Percentiles rank a stretch among this genome's conserved stretches.
Evolutionary conservation across 495 filamentous ascomycete genomes (phyloP).

Genomic region (Hypomontagnella monticulosa): DNA sequence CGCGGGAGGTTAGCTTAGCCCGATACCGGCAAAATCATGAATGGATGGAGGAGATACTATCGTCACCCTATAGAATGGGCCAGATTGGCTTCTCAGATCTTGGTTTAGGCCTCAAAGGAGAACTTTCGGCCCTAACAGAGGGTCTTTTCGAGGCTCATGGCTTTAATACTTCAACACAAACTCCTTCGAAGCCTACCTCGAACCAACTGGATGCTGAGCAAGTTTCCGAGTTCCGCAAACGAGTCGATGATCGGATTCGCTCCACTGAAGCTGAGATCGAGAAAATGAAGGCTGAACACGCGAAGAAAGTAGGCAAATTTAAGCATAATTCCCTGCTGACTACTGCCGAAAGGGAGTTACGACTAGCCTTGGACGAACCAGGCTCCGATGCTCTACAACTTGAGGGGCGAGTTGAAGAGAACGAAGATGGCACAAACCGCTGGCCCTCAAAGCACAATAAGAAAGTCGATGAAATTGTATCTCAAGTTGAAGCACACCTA

Average conservation of each 20-base stretch:
- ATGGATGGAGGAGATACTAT: conserved; percentile 98
- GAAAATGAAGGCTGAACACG: conserved; percentile 80
- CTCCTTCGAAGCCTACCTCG: conserved; percentile 60
- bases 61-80: conserved; percentile 80
- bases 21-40: conserved; percentile 95
- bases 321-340: conserved; percentile 70
- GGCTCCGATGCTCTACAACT: conserved; percentile 70
- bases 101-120: conserved; percentile 85
- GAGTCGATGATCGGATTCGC: conserved; percentile 70
- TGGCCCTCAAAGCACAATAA: conserved; percentile 59
- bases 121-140: conserved; percentile 80
- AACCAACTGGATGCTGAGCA: conserved; percentile 72
- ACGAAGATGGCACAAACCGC: conserved; percentile 55
- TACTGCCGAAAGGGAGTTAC: conserved; percentile 70
- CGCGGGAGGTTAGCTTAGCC: conserved; percentile 83
- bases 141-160: conserved; percentile 71
- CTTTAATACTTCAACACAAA: conserved; percentile 66
- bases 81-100: conserved; percentile 90
- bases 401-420: conserved; percentile 68
- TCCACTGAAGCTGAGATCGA: conserved; percentile 81
- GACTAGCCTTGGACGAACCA: conserved; percentile 63
- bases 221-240: conserved; percentile 79
- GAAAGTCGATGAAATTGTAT: conserved; percentile 68
- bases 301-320: conserved; percentile 76
- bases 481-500: conserved; percentile 64